These are phyloP conservation scores for Puccinia polysora DNA, from an alignment of 1,284 basidiomycete genomes.

Conservation along the genomic window DNA sequence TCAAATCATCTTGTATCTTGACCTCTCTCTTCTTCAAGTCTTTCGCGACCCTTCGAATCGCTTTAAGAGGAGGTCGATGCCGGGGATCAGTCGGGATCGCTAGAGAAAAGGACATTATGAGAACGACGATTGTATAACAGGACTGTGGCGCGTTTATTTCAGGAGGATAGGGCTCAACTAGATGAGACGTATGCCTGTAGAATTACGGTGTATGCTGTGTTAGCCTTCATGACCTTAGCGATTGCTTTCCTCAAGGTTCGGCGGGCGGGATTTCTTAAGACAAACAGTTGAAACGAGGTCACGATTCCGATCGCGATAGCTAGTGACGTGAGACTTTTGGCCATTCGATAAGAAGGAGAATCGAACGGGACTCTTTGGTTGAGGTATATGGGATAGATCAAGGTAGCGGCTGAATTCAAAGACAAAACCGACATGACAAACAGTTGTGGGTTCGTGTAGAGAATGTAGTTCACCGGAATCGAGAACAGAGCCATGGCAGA, in stretches of 20 bases:
- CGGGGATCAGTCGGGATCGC: slow-evolving; percentile 6
- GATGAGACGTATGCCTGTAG: slow-evolving; percentile 51
- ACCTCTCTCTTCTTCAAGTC: slow-evolving; percentile 52
- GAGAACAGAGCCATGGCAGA: slow-evolving; percentile 49
- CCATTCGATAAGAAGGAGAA: slow-evolving; percentile 50
- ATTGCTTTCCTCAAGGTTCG: slow-evolving; percentile 51
- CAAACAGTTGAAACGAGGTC: slow-evolving; percentile 51
- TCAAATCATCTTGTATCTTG: slow-evolving; percentile 52
- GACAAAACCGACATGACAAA: slow-evolving; percentile 49
- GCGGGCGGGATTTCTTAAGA: slow-evolving; percentile 53
- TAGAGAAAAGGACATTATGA: neutral
- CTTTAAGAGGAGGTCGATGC: slow-evolving; percentile 48
- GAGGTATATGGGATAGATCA: slow-evolving; percentile 50
- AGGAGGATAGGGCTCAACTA: slow-evolving; percentile 41
- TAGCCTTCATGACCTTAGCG: slow-evolving; percentile 49
- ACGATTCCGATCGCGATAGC: slow-evolving; percentile 52
- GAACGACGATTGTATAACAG: neutral
- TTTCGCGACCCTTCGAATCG: slow-evolving; percentile 49
- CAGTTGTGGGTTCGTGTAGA: slow-evolving; percentile 50
- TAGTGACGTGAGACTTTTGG: slow-evolving; percentile 50
- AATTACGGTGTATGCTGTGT: slow-evolving; percentile 51
- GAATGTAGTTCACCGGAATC: slow-evolving; percentile 50
- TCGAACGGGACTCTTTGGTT: slow-evolving; percentile 50
- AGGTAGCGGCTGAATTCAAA: slow-evolving; percentile 51
- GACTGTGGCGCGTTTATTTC: slow-evolving; percentile 39